Evolutionary conservation across 129 eudicot genomes (phyloP).

Genomic region (Arctium lappa): DNA sequence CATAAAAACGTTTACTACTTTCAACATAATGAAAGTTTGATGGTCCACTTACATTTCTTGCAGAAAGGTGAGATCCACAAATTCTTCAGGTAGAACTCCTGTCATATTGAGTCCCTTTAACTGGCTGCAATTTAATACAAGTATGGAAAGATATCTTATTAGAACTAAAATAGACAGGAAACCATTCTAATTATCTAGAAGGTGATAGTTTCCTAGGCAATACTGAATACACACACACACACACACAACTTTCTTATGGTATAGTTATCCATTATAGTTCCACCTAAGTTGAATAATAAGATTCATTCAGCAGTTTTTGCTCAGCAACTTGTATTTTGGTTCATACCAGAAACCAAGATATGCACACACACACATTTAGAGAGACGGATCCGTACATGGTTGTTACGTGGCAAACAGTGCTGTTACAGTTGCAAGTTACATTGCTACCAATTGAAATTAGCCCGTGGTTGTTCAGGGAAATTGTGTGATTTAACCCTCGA

Average conservation of each 20-base stretch:
- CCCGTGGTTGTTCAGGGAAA: not conserved
- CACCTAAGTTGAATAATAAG: not conserved
- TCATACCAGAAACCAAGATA: not conserved
- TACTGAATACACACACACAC: too few relatives aligned
- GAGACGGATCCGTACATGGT: constrained; percentile 46
- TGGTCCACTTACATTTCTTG: constrained; percentile 56
- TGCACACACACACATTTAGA: not conserved
- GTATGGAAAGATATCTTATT: not conserved
- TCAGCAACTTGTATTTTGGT: not conserved
- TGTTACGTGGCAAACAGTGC: constrained; percentile 69
- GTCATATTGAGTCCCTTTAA: constrained; percentile 71
- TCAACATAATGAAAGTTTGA: not conserved
- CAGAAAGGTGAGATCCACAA: constrained; percentile 53
- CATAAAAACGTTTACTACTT: not conserved
- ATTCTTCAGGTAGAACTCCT: constrained; percentile 72
- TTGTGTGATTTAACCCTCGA: constrained; percentile 31
- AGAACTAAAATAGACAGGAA: not conserved
- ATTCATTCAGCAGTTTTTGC: not conserved
- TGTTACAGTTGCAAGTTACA: constrained; percentile 60
- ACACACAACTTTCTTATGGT: not conserved
- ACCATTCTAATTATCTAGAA: not conserved
- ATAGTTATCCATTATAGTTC: not conserved
- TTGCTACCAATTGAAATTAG: constrained; percentile 17
- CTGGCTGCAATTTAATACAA: constrained; percentile 37
- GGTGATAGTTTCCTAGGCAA: not conserved